These are phyloP conservation scores for Yamadazyma sp. DNA, from an alignment of 1,139 yeast species.

Conservation along the genomic window DNA sequence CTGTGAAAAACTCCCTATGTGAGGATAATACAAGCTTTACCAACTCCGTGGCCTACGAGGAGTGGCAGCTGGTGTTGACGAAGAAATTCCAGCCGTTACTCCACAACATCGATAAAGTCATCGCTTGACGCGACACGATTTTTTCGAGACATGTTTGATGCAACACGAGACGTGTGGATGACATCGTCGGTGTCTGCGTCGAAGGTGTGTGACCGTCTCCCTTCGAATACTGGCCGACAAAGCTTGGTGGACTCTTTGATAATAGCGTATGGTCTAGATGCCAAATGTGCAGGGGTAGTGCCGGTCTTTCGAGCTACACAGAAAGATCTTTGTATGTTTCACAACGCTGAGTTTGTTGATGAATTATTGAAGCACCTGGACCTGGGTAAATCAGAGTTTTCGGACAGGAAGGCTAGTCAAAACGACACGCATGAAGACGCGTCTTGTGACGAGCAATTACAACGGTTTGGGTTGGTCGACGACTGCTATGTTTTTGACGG, in stretches of 20 bases:
- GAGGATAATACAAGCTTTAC: too few species aligned
- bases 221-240: slow-evolving; percentile 54
- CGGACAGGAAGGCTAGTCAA: too few species aligned
- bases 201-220: slow-evolving; percentile 42
- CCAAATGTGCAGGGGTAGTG: slow-evolving; percentile 23
- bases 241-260: slow-evolving; percentile 45
- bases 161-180: slow-evolving; percentile 5
- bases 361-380: slow-evolving; percentile 24
- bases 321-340: slow-evolving; percentile 36
- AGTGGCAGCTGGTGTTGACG: slow-evolving; percentile 18
- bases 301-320: slow-evolving; percentile 22
- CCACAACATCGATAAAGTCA: not conserved
- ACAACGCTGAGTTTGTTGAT: slow-evolving; percentile 36
- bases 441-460: slow-evolving; percentile 11
- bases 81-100: not conserved
- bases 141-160: not conserved
- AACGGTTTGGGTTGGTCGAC: slow-evolving; percentile 43
- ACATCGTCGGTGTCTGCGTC: slow-evolving; percentile 14
- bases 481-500: slow-evolving; percentile 68
- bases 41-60: slow-evolving; percentile 10
- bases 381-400: too few species aligned
- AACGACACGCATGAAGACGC: too few species aligned
- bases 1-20: not conserved
- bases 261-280: slow-evolving; percentile 38
- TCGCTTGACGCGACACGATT: not conserved